These are phyloP conservation scores for Fabrea salina DNA, from an alignment of 169 alveolate species.

Conservation along the genomic window DNA sequence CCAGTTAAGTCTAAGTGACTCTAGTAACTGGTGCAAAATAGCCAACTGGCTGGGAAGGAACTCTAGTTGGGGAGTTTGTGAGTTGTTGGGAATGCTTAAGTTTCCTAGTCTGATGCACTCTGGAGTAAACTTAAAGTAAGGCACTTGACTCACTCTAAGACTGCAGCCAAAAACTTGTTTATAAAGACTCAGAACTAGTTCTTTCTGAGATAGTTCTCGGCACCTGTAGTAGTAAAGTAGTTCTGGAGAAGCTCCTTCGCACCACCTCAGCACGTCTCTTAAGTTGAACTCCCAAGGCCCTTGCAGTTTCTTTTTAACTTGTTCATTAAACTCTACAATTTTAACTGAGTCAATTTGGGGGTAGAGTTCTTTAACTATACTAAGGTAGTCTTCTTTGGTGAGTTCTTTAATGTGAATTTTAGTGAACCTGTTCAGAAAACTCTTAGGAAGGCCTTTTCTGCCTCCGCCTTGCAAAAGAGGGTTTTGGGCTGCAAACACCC, in stretches of 20 bases:
- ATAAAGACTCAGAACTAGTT: background rate
- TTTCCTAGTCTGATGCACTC: background rate
- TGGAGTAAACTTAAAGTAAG: background rate
- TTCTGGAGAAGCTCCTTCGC: background rate
- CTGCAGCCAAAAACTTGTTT: background rate
- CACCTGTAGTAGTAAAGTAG: background rate
- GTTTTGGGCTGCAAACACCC: conserved; percentile 98
- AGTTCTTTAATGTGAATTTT: conserved; percentile 90
- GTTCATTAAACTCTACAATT: conserved; percentile 40
- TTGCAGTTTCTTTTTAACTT: conserved; percentile 36
- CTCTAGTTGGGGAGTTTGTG: background rate
- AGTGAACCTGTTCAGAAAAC: conserved; percentile 97
- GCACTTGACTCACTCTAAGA: background rate
- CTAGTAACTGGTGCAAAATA: conserved; percentile 69
- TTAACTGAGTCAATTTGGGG: conserved; percentile 36
- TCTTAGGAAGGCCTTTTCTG: conserved; percentile 97
- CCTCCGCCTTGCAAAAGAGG: conserved; percentile 97
- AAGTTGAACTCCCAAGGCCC: conserved; percentile 80
- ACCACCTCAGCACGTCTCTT: conserved; percentile 55
- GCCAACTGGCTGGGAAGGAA: background rate
- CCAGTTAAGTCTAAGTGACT: conserved; percentile 90
- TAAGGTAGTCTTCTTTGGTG: conserved; percentile 76
- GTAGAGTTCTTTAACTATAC: conserved; percentile 78
- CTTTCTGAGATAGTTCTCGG: background rate
- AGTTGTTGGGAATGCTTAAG: background rate